These are phyloP conservation scores for Sergeia podlipaevii DNA, from an alignment of 208 protist genomes.

Conservation along the genomic window DNA sequence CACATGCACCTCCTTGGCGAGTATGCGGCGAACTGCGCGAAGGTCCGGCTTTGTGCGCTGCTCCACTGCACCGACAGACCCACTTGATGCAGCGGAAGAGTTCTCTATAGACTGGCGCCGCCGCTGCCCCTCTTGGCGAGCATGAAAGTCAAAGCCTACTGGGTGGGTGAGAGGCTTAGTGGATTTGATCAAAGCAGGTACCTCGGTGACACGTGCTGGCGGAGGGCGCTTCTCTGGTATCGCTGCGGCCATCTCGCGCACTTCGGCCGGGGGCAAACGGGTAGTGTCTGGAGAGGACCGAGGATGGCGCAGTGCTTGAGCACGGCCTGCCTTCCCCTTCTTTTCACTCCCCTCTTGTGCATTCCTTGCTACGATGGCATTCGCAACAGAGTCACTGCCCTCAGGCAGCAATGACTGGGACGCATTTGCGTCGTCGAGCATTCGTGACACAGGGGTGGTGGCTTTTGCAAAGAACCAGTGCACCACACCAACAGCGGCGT, in stretches of 20 bases:
- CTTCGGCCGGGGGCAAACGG: conserved; percentile 68
- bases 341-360: neutral
- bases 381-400: too few species aligned
- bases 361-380: too few species aligned
- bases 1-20: conserved; percentile 29
- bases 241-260: conserved; percentile 70
- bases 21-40: conserved; percentile 12
- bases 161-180: conserved; percentile 19
- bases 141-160: conserved; percentile 29
- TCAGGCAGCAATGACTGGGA: too few species aligned
- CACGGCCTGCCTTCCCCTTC: neutral
- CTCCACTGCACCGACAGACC: neutral
- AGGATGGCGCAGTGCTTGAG: neutral
- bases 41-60: too few species aligned
- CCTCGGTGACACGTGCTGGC: conserved; percentile 15
- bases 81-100: neutral
- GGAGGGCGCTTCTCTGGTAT: conserved; percentile 57
- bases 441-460: conserved; percentile 9
- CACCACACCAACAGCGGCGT: conserved; percentile 29
- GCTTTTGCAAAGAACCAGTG: conserved; percentile 23
- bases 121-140: neutral
- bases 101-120: neutral
- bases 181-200: neutral
- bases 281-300: too few species aligned
- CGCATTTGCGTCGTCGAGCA: neutral